A percentile compares a stretch with the other conserved stretches of the same genome.
These are phyloP conservation scores for Capsella bursapastoris DNA, from an alignment of 345 rosid genomes.

Conservation along the genomic window DNA sequence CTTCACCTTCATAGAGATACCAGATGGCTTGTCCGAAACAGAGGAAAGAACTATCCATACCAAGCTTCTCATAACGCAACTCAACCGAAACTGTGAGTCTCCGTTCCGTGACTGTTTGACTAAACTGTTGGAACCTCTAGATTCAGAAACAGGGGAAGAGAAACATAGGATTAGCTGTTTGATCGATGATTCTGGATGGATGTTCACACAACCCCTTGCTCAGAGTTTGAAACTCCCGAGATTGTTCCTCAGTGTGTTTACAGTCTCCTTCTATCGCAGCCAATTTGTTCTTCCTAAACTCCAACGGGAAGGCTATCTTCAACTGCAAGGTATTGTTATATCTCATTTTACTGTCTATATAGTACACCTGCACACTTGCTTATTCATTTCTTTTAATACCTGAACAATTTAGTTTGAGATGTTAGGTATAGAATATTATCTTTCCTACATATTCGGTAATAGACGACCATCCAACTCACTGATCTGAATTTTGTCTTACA, in stretches of 20 bases:
- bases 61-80: constrained; percentile 7
- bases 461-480: background rate
- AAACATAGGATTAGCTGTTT: constrained; percentile 40
- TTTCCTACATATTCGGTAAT: background rate
- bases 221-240: constrained; percentile 37
- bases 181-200: constrained; percentile 40
- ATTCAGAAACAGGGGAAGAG: constrained; percentile 21
- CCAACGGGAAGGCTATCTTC: constrained; percentile 11
- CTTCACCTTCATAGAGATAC: constrained; percentile 42
- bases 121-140: constrained; percentile 8
- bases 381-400: background rate
- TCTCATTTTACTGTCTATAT: background rate
- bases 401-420: background rate
- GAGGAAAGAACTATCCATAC: constrained; percentile 29
- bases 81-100: constrained; percentile 23
- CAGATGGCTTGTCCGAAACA: constrained; percentile 40
- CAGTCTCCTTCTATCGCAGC: constrained; percentile 28
- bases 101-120: constrained; percentile 44
- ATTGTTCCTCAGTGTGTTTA: constrained; percentile 17
- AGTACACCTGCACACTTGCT: background rate
- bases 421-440: background rate
- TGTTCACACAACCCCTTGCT: constrained; percentile 28
- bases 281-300: constrained; percentile 39
- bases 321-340: constrained; percentile 20
- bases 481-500: background rate